phyloP scores from a whole-genome alignment of 1,139 yeast genomes.

The Komagataea norvegica region DNA sequence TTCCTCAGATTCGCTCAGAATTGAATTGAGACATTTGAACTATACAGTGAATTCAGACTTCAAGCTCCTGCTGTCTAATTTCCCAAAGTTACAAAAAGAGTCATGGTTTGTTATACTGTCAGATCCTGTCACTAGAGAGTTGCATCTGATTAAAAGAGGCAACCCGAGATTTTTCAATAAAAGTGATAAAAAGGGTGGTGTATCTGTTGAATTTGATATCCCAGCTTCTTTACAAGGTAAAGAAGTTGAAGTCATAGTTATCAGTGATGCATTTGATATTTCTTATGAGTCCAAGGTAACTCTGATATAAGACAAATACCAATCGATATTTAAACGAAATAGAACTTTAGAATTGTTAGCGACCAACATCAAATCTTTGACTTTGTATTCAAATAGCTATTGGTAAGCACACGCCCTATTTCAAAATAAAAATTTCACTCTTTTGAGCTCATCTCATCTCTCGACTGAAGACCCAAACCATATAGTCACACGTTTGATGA shows the following conservation, averaged over 20 bases:
- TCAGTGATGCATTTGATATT: slow-evolving; percentile 68
- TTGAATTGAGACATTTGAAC: slow-evolving; percentile 51
- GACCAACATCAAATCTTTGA: no score
- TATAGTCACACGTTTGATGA: no score
- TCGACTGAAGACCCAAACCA: no score
- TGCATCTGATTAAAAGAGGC: slow-evolving; percentile 61
- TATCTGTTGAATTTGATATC: slow-evolving; percentile 45
- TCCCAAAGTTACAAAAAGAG: slow-evolving; percentile 89
- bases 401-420: no score
- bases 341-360: no score
- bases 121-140: slow-evolving; percentile 41
- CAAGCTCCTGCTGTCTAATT: slow-evolving; percentile 70
- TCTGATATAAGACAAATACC: neutral
- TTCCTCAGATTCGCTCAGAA: slow-evolving; percentile 33
- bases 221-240: slow-evolving; percentile 46
- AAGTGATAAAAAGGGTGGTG: slow-evolving; percentile 33
- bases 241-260: slow-evolving; percentile 41
- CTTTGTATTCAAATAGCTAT: no score
- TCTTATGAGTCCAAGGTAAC: slow-evolving; percentile 29
- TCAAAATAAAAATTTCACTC: no score
- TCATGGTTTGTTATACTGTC: slow-evolving; percentile 82
- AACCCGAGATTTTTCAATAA: slow-evolving; percentile 45
- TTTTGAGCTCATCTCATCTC: no score
- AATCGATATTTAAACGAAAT: neutral
- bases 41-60: slow-evolving; percentile 53